A percentile compares a stretch with the other conserved stretches of the same genome.
Evolutionary conservation across 306 rosid species (phyloP).

Genomic region (Crataegus laevigata): DNA sequence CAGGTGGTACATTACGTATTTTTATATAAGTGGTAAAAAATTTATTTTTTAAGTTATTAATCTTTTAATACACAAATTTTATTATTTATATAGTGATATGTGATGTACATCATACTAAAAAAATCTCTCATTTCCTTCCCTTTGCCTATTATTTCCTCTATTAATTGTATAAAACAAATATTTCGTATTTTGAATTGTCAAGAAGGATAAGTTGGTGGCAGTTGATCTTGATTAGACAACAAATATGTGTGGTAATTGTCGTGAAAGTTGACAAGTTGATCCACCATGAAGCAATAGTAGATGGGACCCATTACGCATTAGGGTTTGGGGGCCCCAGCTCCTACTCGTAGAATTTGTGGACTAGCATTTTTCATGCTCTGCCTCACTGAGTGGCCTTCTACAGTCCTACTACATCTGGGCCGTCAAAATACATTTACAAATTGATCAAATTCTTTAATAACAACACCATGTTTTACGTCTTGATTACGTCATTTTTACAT

Average conservation of each 20-base stretch:
- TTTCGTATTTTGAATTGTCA: background rate
- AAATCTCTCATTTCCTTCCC: too few relatives aligned
- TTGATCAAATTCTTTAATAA: background rate
- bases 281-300: background rate
- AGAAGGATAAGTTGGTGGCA: background rate
- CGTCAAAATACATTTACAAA: background rate
- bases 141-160: conserved; percentile 1
- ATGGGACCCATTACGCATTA: conserved; percentile 17
- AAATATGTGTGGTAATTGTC: too few relatives aligned
- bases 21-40: too few relatives aligned
- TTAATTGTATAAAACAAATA: background rate
- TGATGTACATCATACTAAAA: too few relatives aligned
- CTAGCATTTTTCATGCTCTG: background rate
- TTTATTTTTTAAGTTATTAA: too few relatives aligned
- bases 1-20: too few relatives aligned
- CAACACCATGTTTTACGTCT: conserved; percentile 14
- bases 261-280: conserved; percentile 19
- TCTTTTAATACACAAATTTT: too few relatives aligned
- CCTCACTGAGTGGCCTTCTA: background rate
- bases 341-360: background rate
- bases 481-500: conserved; percentile 27
- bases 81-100: too few relatives aligned
- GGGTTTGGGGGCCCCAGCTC: background rate
- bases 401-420: too few relatives aligned
- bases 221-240: background rate